These are phyloP conservation scores for Furcasterigmium furcatum DNA, from an alignment of 2,329 filamentous ascomycete genomes.

Conservation along the genomic window DNA sequence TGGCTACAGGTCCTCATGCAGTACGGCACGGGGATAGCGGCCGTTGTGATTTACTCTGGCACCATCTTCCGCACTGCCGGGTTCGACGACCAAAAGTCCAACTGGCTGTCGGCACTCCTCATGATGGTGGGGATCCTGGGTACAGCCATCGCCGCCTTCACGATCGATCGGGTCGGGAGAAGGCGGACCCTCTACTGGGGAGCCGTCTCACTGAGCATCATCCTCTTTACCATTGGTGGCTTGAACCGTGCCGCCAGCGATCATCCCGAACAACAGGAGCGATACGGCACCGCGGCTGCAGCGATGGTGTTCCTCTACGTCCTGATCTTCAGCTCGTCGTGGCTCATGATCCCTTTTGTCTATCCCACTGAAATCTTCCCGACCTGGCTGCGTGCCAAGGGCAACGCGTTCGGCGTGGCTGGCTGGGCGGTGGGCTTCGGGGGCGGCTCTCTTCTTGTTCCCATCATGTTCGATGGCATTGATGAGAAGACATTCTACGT, in stretches of 20 bases:
- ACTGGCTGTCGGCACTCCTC: conserved; percentile 21
- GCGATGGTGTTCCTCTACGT: conserved; percentile 25
- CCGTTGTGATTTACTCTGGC: conserved; percentile 21
- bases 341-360: conserved; percentile 23
- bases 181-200: conserved; percentile 29
- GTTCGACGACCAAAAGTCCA: conserved; percentile 17
- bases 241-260: conserved; percentile 14
- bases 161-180: conserved; percentile 31
- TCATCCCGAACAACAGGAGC: conserved; percentile 14
- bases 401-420: conserved; percentile 21
- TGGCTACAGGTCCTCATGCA: conserved; percentile 25
- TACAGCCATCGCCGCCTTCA: conserved; percentile 21
- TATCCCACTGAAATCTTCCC: conserved; percentile 27
- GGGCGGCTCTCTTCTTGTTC: conserved; percentile 9
- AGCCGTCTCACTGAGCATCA: conserved; percentile 21
- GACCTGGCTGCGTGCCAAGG: conserved; percentile 20
- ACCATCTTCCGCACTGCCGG: conserved; percentile 23
- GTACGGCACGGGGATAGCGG: conserved; percentile 23
- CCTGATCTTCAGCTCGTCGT: conserved; percentile 23
- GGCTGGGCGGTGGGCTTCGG: conserved; percentile 17
- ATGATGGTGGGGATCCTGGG: conserved; percentile 20
- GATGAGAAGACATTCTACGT: conserved; percentile 13
- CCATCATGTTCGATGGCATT: conserved; percentile 10
- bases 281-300: conserved; percentile 24
- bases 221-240: conserved; percentile 24